A percentile compares a stretch with the other conserved stretches of the same genome.
Evolutionary conservation across 2,329 filamentous ascomycete genomes (phyloP).

Genomic region (Pestalotiopsis sp.): DNA sequence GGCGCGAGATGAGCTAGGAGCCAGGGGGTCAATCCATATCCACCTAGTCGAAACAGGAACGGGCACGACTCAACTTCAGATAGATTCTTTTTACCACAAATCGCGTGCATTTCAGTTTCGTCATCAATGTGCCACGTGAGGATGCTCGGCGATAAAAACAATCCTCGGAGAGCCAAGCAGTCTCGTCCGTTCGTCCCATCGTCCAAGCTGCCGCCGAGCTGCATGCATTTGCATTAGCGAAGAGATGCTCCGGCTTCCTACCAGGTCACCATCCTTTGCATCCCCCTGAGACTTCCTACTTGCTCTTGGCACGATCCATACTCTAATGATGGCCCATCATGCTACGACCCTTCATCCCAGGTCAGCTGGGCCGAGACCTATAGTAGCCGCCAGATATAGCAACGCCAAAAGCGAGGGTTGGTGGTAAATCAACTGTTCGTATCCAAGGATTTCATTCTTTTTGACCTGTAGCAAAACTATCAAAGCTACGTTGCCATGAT

Average conservation of each 20-base stretch:
- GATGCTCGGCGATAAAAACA: neutral
- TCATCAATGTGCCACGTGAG: neutral
- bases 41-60: conserved; percentile 6
- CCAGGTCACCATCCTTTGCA: neutral
- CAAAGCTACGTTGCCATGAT: conserved; percentile 37
- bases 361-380: neutral
- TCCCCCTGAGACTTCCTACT: neutral
- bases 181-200: neutral
- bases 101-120: neutral
- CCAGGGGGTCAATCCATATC: conserved; percentile 1
- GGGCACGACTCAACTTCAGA: neutral
- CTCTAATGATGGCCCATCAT: neutral
- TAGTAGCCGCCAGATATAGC: neutral
- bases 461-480: neutral
- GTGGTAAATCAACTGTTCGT: neutral
- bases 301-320: neutral
- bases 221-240: neutral
- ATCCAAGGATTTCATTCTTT: neutral
- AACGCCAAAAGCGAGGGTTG: neutral
- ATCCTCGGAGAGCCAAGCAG: neutral
- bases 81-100: conserved; percentile 8
- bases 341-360: neutral
- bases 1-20: conserved; percentile 2
- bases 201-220: neutral
- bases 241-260: neutral